Evolutionary conservation across 2,329 filamentous ascomycete species (phyloP), one percentile per base, ranked within the genome.

Genomic region (Ceratocystis huliohia): DNA sequence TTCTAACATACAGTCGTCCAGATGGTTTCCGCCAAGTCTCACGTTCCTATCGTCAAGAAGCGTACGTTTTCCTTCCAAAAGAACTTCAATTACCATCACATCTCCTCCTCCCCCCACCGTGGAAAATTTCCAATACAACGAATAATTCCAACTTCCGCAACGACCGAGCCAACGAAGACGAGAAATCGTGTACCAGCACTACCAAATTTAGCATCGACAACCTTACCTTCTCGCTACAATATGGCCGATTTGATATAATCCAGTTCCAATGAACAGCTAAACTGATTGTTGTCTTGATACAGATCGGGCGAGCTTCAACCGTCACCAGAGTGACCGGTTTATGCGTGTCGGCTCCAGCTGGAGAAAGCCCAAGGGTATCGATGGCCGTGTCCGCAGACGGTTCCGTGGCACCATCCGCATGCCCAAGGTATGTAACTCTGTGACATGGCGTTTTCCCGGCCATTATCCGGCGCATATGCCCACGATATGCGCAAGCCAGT

Each of bases 311-410:
- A 85, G 84, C 82, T 99, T 97, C 88, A 87, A 86, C 81, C 89
- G 94, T 79, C 94, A 99, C 84, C 94, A 99, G 87, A 89, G 85
- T 80, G 94, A 97, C 82, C 88, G 88, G 78, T 99, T 96, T 85
- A 96, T 87, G 83, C 88, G 94, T 78, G 87, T 97, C 74, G 87
- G 84, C 77, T 78, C 88, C 73, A 88, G 85, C 85, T 99, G 94
- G 94, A 89, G 94, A 82, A 99, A 97, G 86, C 94, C 94, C 74
- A 99, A 99, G 90, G 94, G 94, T 91, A 99, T 99, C 81, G 94
- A 99, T 83, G 96, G 92, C 84, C 84, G 89, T 76, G 93, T 99
- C 78, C 89, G 94, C 79, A 87, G 94, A 85, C 90, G 94, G 74
- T 99, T 99, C 86, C 91, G 90, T 82, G 91, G 94, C 77, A 90